phyloP scores from a whole-genome alignment of 371 early-diverging fungal species.

The Mortierella sp. region DNA sequence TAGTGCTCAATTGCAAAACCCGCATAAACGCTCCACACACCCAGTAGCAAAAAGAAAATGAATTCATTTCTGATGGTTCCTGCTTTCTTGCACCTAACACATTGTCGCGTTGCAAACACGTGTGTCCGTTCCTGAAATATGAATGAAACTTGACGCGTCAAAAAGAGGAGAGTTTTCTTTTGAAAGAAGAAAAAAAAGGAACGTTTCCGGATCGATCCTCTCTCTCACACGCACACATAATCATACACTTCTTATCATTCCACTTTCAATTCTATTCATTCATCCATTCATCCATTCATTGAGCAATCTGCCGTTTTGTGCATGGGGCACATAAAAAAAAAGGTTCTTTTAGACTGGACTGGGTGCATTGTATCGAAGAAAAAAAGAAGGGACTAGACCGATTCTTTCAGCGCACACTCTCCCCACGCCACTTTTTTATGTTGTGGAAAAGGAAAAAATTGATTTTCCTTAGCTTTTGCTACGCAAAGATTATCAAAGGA shows the following conservation, averaged over 20 bases:
- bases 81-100: not conserved
- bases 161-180: not conserved
- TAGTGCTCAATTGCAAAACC: too few relatives aligned
- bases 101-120: not conserved
- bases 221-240: not conserved
- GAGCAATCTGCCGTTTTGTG: not conserved
- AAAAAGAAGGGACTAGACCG: not conserved
- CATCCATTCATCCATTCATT: not conserved
- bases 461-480: not conserved
- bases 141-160: not conserved
- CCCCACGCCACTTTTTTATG: not conserved
- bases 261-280: not conserved
- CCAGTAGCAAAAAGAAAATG: too few relatives aligned
- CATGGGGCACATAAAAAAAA: not conserved
- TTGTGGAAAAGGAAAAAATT: not conserved
- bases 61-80: not conserved
- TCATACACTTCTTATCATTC: not conserved
- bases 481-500: not conserved
- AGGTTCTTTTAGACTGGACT: not conserved
- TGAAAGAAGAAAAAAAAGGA: not conserved
- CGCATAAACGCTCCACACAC: too few relatives aligned
- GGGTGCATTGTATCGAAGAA: not conserved
- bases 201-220: not conserved
- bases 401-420: not conserved
- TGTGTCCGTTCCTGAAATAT: not conserved